Evolutionary conservation across 192 early-diverging fungal genomes (phyloP), one percentile per base, ranked within the genome.

Genomic region (Linnemannia elongata): DNA sequence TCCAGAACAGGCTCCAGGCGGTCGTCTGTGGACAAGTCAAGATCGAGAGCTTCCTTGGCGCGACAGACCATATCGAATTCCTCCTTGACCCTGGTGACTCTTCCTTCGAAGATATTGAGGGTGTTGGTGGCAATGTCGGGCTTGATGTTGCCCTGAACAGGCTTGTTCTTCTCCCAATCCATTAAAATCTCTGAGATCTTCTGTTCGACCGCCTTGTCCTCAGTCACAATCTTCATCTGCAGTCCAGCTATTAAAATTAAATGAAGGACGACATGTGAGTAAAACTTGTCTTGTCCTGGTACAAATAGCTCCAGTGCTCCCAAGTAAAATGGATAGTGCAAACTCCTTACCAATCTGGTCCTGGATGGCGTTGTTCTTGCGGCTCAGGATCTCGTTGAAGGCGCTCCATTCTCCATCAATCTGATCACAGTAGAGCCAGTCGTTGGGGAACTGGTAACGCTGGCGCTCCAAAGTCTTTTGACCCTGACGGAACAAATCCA

Each of bases 321-420:
- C n/a, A 60, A 60, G 8, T 10, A 33, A 63, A 12, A 33, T 30
- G 44, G 13, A 45, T 45, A 15, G n/a, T 33, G n/a, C 55, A 57
- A 27, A n/a, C 22, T n/a, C 80, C 87, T 88, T 79, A 94, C 93
- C 93, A 86, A 98, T 94, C 86, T 99, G 99, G 74, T 99, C 96
- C 79, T 98, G 96, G 80, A 99, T 98, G 55, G 94, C 92, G 72
- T 94, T 94, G 83, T 96, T 95, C 93, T 99, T 99, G 85, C 95
- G 92, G 71, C 90, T 91, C 47, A 99, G 84, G 75, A 99, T 98
- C 90, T 99, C 96, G 84, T 96, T 97, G 75, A 99, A 98, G 5
- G 98, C 96, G 83, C 95, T 96, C 97, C 98, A 99, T 89, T 99
- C 99, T 82, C 98, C 97, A 57, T 97, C 97, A 22, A 99, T 92